Conservation (phyloP, 2,329 filamentous ascomycete genomes). For the Fusarium circinatum region DNA sequence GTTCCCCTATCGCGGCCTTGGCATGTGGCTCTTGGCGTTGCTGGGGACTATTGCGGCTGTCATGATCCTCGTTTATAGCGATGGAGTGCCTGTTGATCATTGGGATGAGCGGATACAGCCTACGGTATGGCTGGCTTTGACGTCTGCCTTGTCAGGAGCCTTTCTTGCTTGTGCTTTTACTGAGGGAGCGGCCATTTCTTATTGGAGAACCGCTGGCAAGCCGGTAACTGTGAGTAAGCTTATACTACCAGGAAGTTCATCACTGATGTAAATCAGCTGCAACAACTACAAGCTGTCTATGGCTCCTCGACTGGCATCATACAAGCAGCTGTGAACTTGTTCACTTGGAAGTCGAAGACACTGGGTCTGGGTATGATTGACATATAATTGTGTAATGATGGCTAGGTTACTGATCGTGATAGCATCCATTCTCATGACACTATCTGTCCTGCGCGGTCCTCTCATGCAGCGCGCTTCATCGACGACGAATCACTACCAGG, state of each 20-base stretch:
- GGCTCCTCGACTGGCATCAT: slow-evolving; percentile 33
- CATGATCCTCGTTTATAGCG: slow-evolving; percentile 28
- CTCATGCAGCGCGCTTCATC: slow-evolving; percentile 33
- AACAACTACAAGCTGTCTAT: slow-evolving; percentile 32
- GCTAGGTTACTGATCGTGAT: not conserved
- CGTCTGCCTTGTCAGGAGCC: slow-evolving; percentile 30
- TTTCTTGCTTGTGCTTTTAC: slow-evolving; percentile 35
- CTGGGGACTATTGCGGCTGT: slow-evolving; percentile 24
- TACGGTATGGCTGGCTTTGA: slow-evolving; percentile 35
- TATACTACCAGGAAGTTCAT: no score
- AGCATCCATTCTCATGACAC: slow-evolving; percentile 35
- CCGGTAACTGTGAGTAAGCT: slow-evolving; percentile 20
- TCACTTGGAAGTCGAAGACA: slow-evolving; percentile 28
- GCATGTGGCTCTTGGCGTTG: slow-evolving; percentile 27
- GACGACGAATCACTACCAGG: slow-evolving; percentile 22
- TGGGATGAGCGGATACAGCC: slow-evolving; percentile 35
- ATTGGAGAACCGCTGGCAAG: slow-evolving; percentile 31
- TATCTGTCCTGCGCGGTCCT: slow-evolving; percentile 33
- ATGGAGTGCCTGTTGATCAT: slow-evolving; percentile 28
- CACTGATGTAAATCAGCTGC: not conserved
- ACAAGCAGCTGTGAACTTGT: slow-evolving; percentile 23
- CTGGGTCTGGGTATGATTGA: slow-evolving; percentile 22
- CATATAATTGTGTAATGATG: accelerated
- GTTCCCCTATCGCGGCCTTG: slow-evolving; percentile 27
- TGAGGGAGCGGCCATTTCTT: slow-evolving; percentile 35